Evolutionary conservation across 345 rosid genomes (phyloP), one percentile per base, ranked within the genome.

Genomic region (Pistacia integerrima): DNA sequence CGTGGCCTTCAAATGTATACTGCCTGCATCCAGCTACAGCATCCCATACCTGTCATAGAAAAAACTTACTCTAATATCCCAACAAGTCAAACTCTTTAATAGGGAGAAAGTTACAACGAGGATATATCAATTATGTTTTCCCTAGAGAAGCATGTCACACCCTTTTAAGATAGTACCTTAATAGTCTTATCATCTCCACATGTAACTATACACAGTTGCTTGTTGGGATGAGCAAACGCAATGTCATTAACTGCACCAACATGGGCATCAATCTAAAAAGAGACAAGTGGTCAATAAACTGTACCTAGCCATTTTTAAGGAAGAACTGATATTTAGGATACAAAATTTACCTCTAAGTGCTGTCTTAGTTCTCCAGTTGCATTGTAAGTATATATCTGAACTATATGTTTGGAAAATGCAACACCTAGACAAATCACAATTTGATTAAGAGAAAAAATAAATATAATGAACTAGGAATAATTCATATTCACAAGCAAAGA

Each of bases 401-500:
- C 97, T 60, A 93, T 81, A 84, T 93, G 88, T 79, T 89, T 93
- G 6, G 97, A 91, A 82, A 80, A 91, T 63, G 98, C 98, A 79
- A 91, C 91, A 67, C 97, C 98, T 91, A 61, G 44, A 72, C 22
- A 35, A 33, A 57, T 69, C 18, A 65, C 61, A 63, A 38, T 20
- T 60, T 22, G 12, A 22, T 76, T 12, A 57, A 41, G 22, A 65
- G 38, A 46, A 36, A 17, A 28, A 17, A 22, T 56, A 4, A 76
- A 25, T 46, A 7, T 33, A 20, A 48, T 51, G 35, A 28, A 61
- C 17, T 49, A 41, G 20, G 20, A 35, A 68, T 55, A 25, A 70
- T 48, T 67, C 20, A 48, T 16, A 41, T 36, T 44, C 44, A 16
- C 14, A 18, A 67, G 38, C 35, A 38, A 49, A 17, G 35, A 22